A percentile compares a stretch with the other conserved stretches of the same genome.
phyloP scores from a whole-genome alignment of 352 stramenopile genomes.

The Elongisporangium prolatum region DNA sequence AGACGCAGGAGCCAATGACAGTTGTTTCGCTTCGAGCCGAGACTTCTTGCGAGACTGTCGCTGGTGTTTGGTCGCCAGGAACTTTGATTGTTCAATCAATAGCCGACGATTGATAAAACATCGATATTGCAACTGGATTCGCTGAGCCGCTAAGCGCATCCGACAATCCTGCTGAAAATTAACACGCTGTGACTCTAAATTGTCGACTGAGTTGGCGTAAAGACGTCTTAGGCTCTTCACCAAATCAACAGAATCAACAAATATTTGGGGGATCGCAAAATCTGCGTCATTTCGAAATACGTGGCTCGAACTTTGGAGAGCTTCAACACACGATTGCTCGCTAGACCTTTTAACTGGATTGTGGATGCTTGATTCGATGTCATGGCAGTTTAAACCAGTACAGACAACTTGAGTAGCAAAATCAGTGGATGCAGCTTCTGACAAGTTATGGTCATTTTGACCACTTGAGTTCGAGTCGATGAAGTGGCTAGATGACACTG shows the following conservation, averaged over 20 bases:
- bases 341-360: too few relatives aligned
- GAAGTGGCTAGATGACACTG: too few relatives aligned
- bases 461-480: too few relatives aligned
- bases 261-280: background rate
- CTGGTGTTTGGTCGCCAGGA: conserved; percentile 11
- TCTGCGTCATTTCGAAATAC: background rate
- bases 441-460: too few relatives aligned
- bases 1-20: background rate
- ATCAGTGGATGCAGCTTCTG: background rate
- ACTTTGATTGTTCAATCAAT: conserved; percentile 11
- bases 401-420: background rate
- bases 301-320: too few relatives aligned
- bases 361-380: background rate
- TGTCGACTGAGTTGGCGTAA: background rate
- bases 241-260: background rate
- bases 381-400: background rate
- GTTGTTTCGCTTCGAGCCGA: background rate
- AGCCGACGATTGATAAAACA: conserved; percentile 10
- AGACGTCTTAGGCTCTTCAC: background rate
- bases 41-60: conserved; percentile 13
- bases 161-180: background rate
- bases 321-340: too few relatives aligned
- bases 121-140: conserved; percentile 16
- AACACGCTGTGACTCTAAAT: background rate
- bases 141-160: background rate